A percentile compares a stretch with the other conserved stretches of the same genome.
phyloP scores from a whole-genome alignment of 2,329 filamentous ascomycete genomes.

The Alternaria sp. region DNA sequence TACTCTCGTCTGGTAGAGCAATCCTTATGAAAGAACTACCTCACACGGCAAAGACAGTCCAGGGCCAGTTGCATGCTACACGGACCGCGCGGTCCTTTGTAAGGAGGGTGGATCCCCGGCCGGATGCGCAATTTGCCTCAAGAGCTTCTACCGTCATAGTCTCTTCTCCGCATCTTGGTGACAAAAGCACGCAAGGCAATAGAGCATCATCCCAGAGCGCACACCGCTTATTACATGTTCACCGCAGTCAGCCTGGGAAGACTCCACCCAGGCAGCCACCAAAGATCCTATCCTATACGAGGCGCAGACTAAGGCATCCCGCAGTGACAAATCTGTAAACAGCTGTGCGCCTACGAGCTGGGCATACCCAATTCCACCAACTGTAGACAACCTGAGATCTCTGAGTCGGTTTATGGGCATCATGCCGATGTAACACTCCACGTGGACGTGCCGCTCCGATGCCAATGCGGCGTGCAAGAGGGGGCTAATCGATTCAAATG shows the following conservation, averaged over 20 bases:
- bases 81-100: neutral
- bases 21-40: neutral
- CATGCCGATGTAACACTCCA: neutral
- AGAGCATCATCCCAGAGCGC: neutral
- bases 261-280: neutral
- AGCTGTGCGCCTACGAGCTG: neutral
- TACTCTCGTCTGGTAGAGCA: neutral
- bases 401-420: neutral
- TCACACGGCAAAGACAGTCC: neutral
- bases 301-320: neutral
- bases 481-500: neutral
- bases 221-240: neutral
- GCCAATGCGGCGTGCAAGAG: neutral
- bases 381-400: neutral
- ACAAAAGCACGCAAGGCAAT: conserved; percentile 1
- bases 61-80: neutral
- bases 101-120: neutral
- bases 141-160: neutral
- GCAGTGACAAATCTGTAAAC: conserved; percentile 6
- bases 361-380: neutral
- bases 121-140: neutral
- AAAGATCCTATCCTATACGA: neutral
- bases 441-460: neutral
- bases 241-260: neutral
- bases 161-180: neutral